Percentiles rank a stretch among this genome's conserved stretches.
These are phyloP conservation scores for Trebouxia sp. DNA, from an alignment of 139 green algal species.

Conservation along the genomic window DNA sequence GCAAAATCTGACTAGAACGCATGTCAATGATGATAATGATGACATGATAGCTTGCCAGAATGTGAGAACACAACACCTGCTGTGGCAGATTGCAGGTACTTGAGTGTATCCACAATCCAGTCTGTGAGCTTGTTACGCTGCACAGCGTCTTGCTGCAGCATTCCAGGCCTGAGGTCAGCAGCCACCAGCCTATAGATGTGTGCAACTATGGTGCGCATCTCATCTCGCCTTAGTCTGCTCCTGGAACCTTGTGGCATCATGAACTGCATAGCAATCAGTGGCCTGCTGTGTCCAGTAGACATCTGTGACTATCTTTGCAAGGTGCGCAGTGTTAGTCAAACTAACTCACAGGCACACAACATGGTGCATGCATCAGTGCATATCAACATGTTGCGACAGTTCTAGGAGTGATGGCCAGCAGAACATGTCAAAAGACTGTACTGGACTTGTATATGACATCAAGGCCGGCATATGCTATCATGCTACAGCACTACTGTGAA, in stretches of 20 bases:
- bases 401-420: no score
- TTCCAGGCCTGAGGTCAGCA: conserved; percentile 46
- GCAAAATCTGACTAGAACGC: not conserved
- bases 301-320: not conserved
- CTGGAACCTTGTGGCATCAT: conserved; percentile 26
- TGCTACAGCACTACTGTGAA: no score
- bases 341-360: no score
- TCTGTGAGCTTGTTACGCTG: conserved; percentile 60
- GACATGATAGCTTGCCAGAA: no score
- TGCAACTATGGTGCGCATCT: conserved; percentile 56
- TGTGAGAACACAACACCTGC: no score
- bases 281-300: no score
- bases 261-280: conserved; percentile 20
- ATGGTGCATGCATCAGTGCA: no score
- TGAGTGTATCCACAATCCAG: conserved; percentile 67
- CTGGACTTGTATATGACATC: no score
- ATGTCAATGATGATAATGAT: no score
- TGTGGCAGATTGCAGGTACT: conserved; percentile 40
- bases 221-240: conserved; percentile 34
- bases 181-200: conserved; percentile 63
- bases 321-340: not conserved
- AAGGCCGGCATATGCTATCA: no score
- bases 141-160: conserved; percentile 37
- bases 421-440: no score
- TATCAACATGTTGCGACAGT: no score